A percentile compares a stretch with the other conserved stretches of the same genome.
phyloP scores from a whole-genome alignment of 352 stramenopile species.

The Globisporangium cystogenes region DNA sequence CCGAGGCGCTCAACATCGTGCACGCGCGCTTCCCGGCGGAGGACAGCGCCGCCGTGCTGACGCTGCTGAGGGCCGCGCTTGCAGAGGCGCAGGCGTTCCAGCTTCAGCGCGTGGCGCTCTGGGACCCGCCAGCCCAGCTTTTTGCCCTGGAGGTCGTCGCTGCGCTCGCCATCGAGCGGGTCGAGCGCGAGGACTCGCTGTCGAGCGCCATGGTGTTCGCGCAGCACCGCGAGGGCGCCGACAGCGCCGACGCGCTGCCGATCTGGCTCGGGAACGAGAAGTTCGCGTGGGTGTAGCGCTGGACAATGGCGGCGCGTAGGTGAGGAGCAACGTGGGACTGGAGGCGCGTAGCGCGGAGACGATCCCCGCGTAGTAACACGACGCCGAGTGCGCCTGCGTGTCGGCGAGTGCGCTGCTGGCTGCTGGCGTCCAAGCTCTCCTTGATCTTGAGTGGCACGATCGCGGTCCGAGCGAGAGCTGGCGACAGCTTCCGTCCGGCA shows the following conservation, averaged over 20 bases:
- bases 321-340: neutral
- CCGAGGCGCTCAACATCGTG: constrained; percentile 45
- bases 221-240: constrained; percentile 5
- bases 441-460: too few relatives aligned
- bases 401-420: too few relatives aligned
- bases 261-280: constrained; percentile 50
- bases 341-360: neutral
- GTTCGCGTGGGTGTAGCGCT: constrained; percentile 38
- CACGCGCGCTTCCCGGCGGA: constrained; percentile 31
- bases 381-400: too few relatives aligned
- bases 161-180: constrained; percentile 25
- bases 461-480: too few relatives aligned
- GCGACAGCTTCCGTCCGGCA: too few relatives aligned
- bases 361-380: too few relatives aligned
- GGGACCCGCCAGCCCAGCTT: constrained; percentile 27
- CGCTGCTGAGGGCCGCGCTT: constrained; percentile 27
- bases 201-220: constrained; percentile 53
- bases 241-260: constrained; percentile 7
- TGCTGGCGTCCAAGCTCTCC: too few relatives aligned
- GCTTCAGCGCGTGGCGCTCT: constrained; percentile 36
- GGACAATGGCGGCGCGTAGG: neutral
- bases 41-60: constrained; percentile 7
- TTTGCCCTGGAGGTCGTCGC: constrained; percentile 13
- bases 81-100: constrained; percentile 35
- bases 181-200: constrained; percentile 41